Conservation (phyloP, 179 eudicot genomes). For the Patellifolia procumbens region DNA sequence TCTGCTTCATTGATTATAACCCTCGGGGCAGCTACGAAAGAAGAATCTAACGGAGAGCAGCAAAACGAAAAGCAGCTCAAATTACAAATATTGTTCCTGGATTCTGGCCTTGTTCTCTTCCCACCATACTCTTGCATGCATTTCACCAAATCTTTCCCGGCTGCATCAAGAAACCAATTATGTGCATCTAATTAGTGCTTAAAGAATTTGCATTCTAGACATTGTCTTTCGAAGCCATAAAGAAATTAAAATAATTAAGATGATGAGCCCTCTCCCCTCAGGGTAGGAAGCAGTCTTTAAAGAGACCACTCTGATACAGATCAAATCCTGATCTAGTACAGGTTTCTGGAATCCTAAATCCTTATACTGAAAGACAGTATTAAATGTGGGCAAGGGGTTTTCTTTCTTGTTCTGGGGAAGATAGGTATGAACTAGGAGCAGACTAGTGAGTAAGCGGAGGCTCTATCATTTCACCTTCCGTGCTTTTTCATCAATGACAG, state of each 20-base stretch:
- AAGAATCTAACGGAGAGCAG: background rate
- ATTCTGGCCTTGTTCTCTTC: constrained; percentile 62
- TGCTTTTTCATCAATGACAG: background rate
- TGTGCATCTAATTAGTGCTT: constrained; percentile 5
- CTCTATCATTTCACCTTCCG: background rate
- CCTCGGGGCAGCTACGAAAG: constrained; percentile 16
- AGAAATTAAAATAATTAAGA: too few relatives aligned
- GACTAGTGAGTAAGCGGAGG: background rate
- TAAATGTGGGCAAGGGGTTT: too few relatives aligned
- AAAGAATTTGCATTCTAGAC: background rate
- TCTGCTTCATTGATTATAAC: constrained; percentile 16
- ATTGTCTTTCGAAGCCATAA: background rate
- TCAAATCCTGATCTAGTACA: too few relatives aligned
- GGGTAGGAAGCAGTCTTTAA: too few relatives aligned
- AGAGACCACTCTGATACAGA: too few relatives aligned
- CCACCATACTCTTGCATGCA: constrained; percentile 61
- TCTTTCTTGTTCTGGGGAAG: too few relatives aligned
- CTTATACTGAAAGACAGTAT: too few relatives aligned
- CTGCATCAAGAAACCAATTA: constrained; percentile 35
- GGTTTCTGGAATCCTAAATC: too few relatives aligned
- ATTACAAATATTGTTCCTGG: constrained; percentile 52
- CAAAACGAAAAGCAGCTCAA: background rate
- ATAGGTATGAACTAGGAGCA: too few relatives aligned
- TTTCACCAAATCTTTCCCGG: constrained; percentile 53
- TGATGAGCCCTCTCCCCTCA: too few relatives aligned